Percentiles rank a stretch among this genome's conserved stretches.
Evolutionary conservation across 306 rosid species (phyloP).

Genomic region (Rosa multiflora): DNA sequence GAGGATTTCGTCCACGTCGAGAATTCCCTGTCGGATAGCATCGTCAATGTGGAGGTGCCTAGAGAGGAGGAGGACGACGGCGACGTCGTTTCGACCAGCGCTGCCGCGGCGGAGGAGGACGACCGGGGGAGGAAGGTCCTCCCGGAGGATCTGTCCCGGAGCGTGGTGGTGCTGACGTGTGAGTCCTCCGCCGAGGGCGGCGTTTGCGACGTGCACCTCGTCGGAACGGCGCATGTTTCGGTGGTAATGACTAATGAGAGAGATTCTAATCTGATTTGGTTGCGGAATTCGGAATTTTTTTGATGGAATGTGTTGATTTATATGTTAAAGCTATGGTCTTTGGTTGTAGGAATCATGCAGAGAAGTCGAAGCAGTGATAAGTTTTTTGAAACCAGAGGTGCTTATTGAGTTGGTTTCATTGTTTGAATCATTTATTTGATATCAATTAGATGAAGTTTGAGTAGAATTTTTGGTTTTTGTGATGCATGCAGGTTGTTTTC

Average conservation of each 20-base stretch:
- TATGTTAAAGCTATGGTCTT: conserved; percentile 19
- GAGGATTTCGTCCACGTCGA: conserved; percentile 78
- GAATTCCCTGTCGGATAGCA: conserved; percentile 65
- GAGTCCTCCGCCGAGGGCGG: conserved; percentile 63
- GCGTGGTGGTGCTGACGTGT: conserved; percentile 67
- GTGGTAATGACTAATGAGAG: conserved; percentile 37
- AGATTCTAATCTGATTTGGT: conserved; percentile 9
- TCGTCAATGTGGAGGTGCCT: conserved; percentile 64
- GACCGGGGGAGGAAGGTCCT: conserved; percentile 43
- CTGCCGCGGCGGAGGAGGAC: conserved; percentile 17
- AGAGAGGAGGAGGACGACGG: conserved; percentile 18
- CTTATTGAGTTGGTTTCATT: conserved; percentile 16
- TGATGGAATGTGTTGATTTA: neutral
- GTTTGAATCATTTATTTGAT: conserved; percentile 8
- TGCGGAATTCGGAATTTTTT: conserved; percentile 1
- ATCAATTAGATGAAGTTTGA: neutral
- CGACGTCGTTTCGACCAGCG: conserved; percentile 17
- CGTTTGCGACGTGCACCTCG: conserved; percentile 75
- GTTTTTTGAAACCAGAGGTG: conserved; percentile 85
- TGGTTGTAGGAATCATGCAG: conserved; percentile 74
- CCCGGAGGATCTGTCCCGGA: conserved; percentile 69
- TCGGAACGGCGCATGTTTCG: conserved; percentile 95
- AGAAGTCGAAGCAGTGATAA: conserved; percentile 75
- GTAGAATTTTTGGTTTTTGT: neutral
- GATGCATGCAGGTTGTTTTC: conserved; percentile 76